Evolutionary conservation across 129 eudicot species (phyloP), one percentile per base, ranked within the genome.

Genomic region (Chrysanthemum lavandulifolium): DNA sequence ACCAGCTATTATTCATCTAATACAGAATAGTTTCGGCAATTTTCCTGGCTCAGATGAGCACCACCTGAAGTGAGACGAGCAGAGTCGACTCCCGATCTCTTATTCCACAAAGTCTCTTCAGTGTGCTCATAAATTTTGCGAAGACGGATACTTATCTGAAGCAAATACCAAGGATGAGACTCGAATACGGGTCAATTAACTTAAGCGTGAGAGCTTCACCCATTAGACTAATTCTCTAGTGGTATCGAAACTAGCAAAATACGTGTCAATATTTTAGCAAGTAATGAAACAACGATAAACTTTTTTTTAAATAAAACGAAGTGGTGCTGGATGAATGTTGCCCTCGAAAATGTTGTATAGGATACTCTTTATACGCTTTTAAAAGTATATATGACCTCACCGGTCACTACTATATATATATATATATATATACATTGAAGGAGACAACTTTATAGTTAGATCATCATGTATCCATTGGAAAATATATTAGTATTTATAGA

Each of bases 401-500:
- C 51, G n/a, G 33, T 63, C 27, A 63, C 48, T 27, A 33, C 25
- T 13, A 63, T 31, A 57, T 57, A n/a, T n/a, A n/a, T n/a, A n/a
- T n/a, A n/a, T n/a, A 31, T 13, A 63, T 14, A 57, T 19, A n/a
- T 6, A n/a, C 27, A 61, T 13, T n/a, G 13, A 63, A 29, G 19
- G 49, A 63, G 33, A 36, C 68, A 63, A 29, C 68, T 63, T 63
- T 63, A 4, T 63, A 4, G 21, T 60, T 29, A 63, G 49, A 63
- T 63, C 10, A 63, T 63, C 29, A 33, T 63, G 63, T 27, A 33
- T 31, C 23, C 51, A 63, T 63, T 33, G 19, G 12, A 18, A 27
- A 3, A 53, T 53, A 2, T 16, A 8, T 5, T 10, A 23, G 15
- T 10, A 23, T 16, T 36, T 36, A 36, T 36, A 36, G 10, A 56